Conservation (phyloP, 805 yeast species). For the Myxozyma melibiosi region DNA sequence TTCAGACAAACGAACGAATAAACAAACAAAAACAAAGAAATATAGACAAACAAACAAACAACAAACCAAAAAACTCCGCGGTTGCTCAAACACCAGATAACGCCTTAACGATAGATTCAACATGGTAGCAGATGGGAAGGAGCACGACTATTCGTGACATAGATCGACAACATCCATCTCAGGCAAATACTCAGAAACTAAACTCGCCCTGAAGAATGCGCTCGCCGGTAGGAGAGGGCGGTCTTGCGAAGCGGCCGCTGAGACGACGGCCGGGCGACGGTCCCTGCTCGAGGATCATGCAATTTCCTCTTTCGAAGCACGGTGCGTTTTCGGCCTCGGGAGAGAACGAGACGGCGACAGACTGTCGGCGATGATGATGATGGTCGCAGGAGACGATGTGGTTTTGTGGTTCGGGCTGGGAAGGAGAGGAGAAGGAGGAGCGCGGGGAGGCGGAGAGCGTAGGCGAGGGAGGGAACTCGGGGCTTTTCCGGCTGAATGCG, state of each 20-base stretch:
- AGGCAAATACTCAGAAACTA: too few species aligned
- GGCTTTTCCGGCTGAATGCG: not conserved
- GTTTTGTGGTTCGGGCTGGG: not conserved
- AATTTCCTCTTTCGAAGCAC: slow-evolving; percentile 4
- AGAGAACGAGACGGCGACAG: slow-evolving; percentile 38
- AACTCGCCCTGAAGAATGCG: slow-evolving; percentile 43
- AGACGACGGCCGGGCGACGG: slow-evolving; percentile 14
- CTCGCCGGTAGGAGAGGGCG: slow-evolving; percentile 43
- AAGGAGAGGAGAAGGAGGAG: not conserved
- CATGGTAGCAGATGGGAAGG: too few species aligned
- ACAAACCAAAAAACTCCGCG: not conserved
- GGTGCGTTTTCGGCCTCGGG: slow-evolving; percentile 25
- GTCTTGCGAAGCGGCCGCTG: slow-evolving; percentile 35
- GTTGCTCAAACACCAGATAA: not conserved
- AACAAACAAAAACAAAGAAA: not conserved
- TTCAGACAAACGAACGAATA: not conserved
- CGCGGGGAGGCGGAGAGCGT: not conserved
- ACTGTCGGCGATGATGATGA: slow-evolving; percentile 39
- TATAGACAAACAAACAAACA: not conserved
- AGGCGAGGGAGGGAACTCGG: not conserved
- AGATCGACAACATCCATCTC: too few species aligned
- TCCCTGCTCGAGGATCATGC: slow-evolving; percentile 14
- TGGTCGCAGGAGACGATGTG: slow-evolving; percentile 28
- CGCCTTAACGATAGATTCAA: too few species aligned
- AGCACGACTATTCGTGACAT: too few species aligned